Conservation (phyloP, 2,329 filamentous ascomycete species). For the Chaetomium sp. region DNA sequence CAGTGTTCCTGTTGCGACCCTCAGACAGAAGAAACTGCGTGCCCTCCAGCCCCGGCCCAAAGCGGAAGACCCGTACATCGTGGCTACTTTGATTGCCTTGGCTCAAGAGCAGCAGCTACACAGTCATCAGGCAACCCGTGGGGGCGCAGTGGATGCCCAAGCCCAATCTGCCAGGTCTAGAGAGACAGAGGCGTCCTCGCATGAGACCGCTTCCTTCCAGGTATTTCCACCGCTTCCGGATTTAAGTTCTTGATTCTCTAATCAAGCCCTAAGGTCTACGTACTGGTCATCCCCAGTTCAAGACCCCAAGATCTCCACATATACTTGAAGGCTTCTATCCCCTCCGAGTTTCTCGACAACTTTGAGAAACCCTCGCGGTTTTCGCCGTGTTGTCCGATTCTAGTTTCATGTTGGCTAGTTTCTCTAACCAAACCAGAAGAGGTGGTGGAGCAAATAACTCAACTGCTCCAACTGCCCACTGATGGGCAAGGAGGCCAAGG, state of each 20-base stretch:
- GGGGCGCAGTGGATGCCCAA: neutral
- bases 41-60: neutral
- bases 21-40: neutral
- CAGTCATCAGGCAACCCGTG: too few species aligned
- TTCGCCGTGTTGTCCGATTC: neutral
- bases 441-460: neutral
- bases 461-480: neutral
- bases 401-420: neutral
- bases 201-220: neutral
- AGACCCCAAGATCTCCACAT: neutral
- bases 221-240: neutral
- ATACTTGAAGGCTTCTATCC: neutral
- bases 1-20: neutral
- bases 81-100: neutral
- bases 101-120: neutral
- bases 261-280: neutral
- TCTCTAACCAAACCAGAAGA: neutral
- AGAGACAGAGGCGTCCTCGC: neutral
- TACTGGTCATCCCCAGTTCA: neutral
- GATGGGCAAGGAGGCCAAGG: neutral
- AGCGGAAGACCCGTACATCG: conserved; percentile 1
- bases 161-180: neutral
- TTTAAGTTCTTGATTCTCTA: neutral
- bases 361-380: neutral
- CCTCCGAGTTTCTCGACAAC: conserved; percentile 2